Base-by-base conservation (phyloP, 73 alveolate species). In the Paramecium tetraurelia region DNA sequence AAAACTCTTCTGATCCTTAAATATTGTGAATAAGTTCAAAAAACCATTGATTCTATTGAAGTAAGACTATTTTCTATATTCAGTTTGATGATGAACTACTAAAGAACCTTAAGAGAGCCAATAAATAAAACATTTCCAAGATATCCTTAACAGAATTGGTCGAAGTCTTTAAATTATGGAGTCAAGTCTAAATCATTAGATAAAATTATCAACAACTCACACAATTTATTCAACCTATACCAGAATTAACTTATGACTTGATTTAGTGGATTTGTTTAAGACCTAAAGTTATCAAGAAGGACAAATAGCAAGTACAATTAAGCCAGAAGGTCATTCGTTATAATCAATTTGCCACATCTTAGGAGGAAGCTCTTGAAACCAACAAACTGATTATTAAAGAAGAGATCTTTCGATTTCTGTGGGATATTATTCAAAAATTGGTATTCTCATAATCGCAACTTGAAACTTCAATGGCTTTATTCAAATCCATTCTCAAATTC, bases 81-180 rank as follows among this genome's bases (percentile, higher is more conserved):
- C 5, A 48, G 70, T 80, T 80, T 46, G 72, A 80, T 80, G 90
- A 80, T 16, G 75, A 41, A 44, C 16, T 80, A 36, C 14, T 80
- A 44, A 80, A 80, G 31, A 43, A 31, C 7, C 31, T 80, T 16
- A 80, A 80, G 57, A 16, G 90, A n/a, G 72, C 75, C 8, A 80
- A 80, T 44, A 48, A 80, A 27, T 24, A 41, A 24, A 80, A 41
- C 43, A 43, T 80, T 22, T 20, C 41, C 8, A 80, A 80, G 16
- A 31, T 80, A n/a, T 80, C 70, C 4, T 14, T 80, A 21, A 24
- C 70, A 11, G 90, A 80, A 40, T 80, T 80, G 12, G 10, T 80
- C 7, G 90, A 80, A 80, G 24, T 80, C 0, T 80, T 80, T 80
- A 40, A 80, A 14, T 27, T 80, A 8, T 80, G 90, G 90, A 80